phyloP scores from a whole-genome alignment of 176 grass and related monocot genomes.

The Miscanthus lutarioriparius region DNA sequence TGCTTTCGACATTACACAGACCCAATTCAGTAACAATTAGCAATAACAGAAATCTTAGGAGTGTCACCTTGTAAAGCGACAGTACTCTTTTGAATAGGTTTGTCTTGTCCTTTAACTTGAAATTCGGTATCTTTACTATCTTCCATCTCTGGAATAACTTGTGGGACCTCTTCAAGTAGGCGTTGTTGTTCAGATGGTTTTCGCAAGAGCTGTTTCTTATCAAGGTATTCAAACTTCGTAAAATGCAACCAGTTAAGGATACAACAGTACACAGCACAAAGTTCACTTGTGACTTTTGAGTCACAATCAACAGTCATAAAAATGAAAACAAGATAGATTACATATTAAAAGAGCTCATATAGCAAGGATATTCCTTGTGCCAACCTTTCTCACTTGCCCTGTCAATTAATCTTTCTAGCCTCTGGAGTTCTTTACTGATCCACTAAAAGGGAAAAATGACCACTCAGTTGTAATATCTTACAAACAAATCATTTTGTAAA shows the following conservation, averaged over 20 bases:
- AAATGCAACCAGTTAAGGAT: slow-evolving; percentile 69
- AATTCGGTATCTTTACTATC: slow-evolving; percentile 38
- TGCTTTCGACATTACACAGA: background rate
- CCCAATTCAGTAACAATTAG: slow-evolving; percentile 5
- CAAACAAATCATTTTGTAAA: background rate
- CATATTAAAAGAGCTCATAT: slow-evolving; percentile 23
- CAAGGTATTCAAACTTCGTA: slow-evolving; percentile 59
- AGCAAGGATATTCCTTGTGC: slow-evolving; percentile 80
- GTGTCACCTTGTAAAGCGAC: slow-evolving; percentile 32
- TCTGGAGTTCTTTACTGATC: slow-evolving; percentile 72
- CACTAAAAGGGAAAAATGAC: slow-evolving; percentile 50
- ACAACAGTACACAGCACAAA: slow-evolving; percentile 32
- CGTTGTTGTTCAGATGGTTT: slow-evolving; percentile 61
- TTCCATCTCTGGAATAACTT: slow-evolving; percentile 67
- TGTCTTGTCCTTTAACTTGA: slow-evolving; percentile 30
- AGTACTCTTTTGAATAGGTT: slow-evolving; percentile 42
- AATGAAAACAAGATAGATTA: background rate
- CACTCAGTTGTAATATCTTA: slow-evolving; percentile 10
- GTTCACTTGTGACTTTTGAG: background rate
- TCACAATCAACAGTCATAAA: background rate
- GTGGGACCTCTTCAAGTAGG: slow-evolving; percentile 73
- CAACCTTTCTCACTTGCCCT: slow-evolving; percentile 82
- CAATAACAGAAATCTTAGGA: slow-evolving; percentile 2
- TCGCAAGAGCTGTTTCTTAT: slow-evolving; percentile 56
- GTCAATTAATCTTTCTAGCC: slow-evolving; percentile 65